Conservation (phyloP, 441 rosid species). For the Populus hybrid region DNA sequence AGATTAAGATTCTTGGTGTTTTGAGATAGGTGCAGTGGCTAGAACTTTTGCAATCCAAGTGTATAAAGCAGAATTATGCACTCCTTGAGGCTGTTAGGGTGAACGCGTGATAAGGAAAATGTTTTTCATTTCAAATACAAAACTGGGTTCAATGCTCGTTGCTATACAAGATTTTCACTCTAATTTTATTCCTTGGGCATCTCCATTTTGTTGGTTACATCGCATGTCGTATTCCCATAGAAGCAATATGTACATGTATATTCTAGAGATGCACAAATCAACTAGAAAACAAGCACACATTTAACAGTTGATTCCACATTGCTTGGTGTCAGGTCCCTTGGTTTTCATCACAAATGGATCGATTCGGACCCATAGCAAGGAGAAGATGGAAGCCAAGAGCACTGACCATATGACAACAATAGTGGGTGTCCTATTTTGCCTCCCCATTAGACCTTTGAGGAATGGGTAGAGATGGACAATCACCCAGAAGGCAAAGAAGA, state of each 20-base stretch:
- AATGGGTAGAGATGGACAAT: conserved; percentile 95
- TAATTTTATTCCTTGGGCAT: conserved; percentile 29
- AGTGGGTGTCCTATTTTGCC: conserved; percentile 91
- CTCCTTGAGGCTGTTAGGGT: not conserved
- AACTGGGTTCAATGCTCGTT: conserved; percentile 27
- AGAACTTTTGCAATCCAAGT: not conserved
- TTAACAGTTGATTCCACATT: conserved; percentile 91
- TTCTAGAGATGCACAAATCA: conserved; percentile 24
- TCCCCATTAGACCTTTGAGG: conserved; percentile 97
- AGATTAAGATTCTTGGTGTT: not conserved
- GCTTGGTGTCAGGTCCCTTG: conserved; percentile 77
- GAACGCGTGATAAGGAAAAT: conserved; percentile 9
- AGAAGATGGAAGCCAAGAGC: conserved; percentile 87
- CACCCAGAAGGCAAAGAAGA: conserved; percentile 94
- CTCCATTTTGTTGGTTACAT: conserved; percentile 28
- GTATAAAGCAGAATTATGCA: not conserved
- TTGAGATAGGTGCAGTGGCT: not conserved
- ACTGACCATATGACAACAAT: conserved; percentile 95
- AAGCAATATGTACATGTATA: conserved; percentile 27
- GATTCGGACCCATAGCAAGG: conserved; percentile 89
- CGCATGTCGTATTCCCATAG: conserved; percentile 15
- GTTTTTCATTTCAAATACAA: conserved; percentile 31
- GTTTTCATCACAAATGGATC: conserved; percentile 92
- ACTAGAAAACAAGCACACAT: conserved; percentile 13
- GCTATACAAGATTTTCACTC: conserved; percentile 31